Evolutionary conservation across 169 alveolate genomes (phyloP).

Genomic region (Cystoisospora suis): DNA sequence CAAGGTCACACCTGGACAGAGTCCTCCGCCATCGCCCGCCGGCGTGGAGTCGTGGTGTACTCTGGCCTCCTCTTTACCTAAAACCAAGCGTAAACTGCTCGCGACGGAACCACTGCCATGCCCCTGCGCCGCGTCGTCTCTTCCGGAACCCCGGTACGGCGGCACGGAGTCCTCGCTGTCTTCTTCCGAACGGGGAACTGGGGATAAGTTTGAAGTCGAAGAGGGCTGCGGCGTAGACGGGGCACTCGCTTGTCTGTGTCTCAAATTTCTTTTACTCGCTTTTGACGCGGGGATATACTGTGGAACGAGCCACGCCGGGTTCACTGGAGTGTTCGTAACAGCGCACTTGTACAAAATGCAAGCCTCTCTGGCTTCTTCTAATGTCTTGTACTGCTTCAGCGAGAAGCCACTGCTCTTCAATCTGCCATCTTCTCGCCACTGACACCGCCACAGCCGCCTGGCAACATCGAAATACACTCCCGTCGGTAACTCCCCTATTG

Average conservation of each 20-base stretch:
- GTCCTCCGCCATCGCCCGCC: too few relatives aligned
- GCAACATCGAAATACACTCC: slow-evolving; percentile 89
- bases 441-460: slow-evolving; percentile 88
- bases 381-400: slow-evolving; percentile 81
- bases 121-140: too few relatives aligned
- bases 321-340: slow-evolving; percentile 83
- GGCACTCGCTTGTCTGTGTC: background rate
- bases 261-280: slow-evolving; percentile 16
- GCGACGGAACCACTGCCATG: too few relatives aligned
- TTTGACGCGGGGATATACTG: background rate
- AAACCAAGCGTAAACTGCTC: too few relatives aligned
- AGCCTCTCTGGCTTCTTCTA: slow-evolving; percentile 86
- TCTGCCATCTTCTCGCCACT: slow-evolving; percentile 89
- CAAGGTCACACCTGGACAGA: too few relatives aligned
- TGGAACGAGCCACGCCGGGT: slow-evolving; percentile 82
- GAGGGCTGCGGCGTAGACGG: too few relatives aligned
- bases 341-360: slow-evolving; percentile 84
- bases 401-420: slow-evolving; percentile 86
- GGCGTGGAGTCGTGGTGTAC: too few relatives aligned
- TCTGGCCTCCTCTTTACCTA: too few relatives aligned
- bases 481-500: slow-evolving; percentile 71
- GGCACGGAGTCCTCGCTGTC: too few relatives aligned
- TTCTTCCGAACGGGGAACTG: too few relatives aligned
- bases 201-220: too few relatives aligned
- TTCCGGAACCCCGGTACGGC: too few relatives aligned